A percentile compares a stretch with the other conserved stretches of the same genome.
phyloP scores from a whole-genome alignment of 2,329 filamentous ascomycete genomes.

The Xylariaceae sp. region DNA sequence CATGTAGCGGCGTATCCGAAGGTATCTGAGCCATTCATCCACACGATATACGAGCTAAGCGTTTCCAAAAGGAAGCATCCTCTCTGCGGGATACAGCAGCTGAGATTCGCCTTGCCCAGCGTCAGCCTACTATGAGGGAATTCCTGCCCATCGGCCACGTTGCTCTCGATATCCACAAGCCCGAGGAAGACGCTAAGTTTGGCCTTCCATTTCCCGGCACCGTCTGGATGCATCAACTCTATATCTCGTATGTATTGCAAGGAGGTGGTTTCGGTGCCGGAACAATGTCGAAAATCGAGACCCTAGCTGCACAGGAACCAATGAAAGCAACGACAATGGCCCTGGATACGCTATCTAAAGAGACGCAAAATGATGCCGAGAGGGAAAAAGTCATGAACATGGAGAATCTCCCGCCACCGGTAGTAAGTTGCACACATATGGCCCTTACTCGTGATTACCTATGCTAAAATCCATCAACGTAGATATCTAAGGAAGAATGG shows the following conservation, averaged over 20 bases:
- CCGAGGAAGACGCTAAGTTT: constrained; percentile 36
- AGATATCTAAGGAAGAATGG: constrained; percentile 35
- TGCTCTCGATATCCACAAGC: constrained; percentile 39
- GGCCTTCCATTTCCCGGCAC: constrained; percentile 36
- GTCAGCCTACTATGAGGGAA: constrained; percentile 34
- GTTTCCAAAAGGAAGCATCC: constrained; percentile 34
- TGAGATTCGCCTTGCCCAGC: constrained; percentile 31
- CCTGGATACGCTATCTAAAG: constrained; percentile 41
- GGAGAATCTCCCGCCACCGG: constrained; percentile 29
- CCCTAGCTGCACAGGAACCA: constrained; percentile 35
- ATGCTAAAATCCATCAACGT: constrained; percentile 10
- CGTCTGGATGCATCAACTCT: constrained; percentile 46
- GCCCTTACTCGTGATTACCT: constrained; percentile 1
- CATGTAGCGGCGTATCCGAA: constrained; percentile 37
- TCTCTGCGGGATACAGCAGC: constrained; percentile 41
- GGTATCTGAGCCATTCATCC: constrained; percentile 25
- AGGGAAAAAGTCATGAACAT: constrained; percentile 32
- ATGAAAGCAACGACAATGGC: constrained; percentile 39
- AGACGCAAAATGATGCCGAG: constrained; percentile 34
- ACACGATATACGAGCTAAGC: background rate
- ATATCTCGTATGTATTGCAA: constrained; percentile 45
- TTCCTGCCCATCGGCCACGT: constrained; percentile 48
- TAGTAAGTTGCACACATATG: constrained; percentile 25
- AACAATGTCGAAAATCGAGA: constrained; percentile 42
- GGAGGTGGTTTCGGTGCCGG: constrained; percentile 40